phyloP scores from a whole-genome alignment of 169 alveolate species.

The Babesia ovis region DNA sequence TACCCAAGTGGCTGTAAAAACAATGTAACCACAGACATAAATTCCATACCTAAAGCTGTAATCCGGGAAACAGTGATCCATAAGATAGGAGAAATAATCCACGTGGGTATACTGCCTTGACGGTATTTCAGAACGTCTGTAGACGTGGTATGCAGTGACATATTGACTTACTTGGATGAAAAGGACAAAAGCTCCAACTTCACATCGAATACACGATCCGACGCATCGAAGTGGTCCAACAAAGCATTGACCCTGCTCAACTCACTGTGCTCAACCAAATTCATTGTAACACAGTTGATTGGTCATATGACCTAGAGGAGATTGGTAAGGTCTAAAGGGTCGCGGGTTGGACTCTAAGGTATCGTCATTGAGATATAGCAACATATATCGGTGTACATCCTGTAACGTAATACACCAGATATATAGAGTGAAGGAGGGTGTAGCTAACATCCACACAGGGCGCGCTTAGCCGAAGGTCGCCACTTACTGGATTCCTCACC shows the following conservation, averaged over 20 bases:
- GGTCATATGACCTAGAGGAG: too few relatives aligned
- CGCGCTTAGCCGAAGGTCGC: too few relatives aligned
- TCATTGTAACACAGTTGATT: slow-evolving; percentile 23
- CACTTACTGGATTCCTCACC: too few relatives aligned
- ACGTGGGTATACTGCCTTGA: slow-evolving; percentile 8
- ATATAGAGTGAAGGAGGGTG: too few relatives aligned
- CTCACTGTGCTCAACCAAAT: slow-evolving; percentile 50
- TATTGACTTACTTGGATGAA: slow-evolving; percentile 35
- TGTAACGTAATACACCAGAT: too few relatives aligned
- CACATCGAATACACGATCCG: slow-evolving; percentile 67
- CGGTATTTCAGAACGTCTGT: slow-evolving; percentile 30
- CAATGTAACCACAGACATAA: neutral
- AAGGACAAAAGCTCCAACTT: slow-evolving; percentile 56
- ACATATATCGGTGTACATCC: neutral
- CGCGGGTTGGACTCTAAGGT: too few relatives aligned
- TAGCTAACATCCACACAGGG: neutral
- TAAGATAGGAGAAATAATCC: slow-evolving; percentile 31
- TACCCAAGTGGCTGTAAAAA: slow-evolving; percentile 43
- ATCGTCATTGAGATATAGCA: too few relatives aligned
- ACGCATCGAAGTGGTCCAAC: slow-evolving; percentile 59
- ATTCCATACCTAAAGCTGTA: slow-evolving; percentile 67
- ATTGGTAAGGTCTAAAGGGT: too few relatives aligned
- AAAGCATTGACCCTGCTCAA: slow-evolving; percentile 46
- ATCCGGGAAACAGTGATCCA: slow-evolving; percentile 78
- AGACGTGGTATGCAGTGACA: neutral